Evolutionary conservation across 768 basidiomycete genomes (phyloP).

Genomic region (Xanthoconium purpureum): DNA sequence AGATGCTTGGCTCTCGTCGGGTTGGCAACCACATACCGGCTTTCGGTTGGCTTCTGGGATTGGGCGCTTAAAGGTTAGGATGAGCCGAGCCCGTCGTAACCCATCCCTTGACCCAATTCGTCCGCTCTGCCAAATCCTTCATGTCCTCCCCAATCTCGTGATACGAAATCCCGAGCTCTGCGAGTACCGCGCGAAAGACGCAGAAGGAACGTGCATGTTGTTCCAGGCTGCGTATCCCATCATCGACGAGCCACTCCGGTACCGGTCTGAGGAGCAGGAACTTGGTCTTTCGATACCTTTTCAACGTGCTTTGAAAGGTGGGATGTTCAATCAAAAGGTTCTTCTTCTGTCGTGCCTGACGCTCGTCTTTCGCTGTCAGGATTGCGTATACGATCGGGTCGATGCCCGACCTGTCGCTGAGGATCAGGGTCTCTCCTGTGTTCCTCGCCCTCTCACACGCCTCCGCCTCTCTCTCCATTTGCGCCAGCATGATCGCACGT

Average conservation of each 20-base stretch:
- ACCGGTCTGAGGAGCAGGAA: slow-evolving; percentile 57
- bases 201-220: slow-evolving; percentile 40
- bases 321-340: slow-evolving; percentile 33
- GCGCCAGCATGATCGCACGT: slow-evolving; percentile 55
- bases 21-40: no score
- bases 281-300: slow-evolving; percentile 43
- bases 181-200: slow-evolving; percentile 39
- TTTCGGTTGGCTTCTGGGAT: no score
- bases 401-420: slow-evolving; percentile 64
- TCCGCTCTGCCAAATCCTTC: slow-evolving; percentile 35
- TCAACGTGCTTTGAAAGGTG: slow-evolving; percentile 42
- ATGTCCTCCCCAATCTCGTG: slow-evolving; percentile 44
- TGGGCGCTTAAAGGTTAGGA: slow-evolving; percentile 8
- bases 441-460: slow-evolving; percentile 11
- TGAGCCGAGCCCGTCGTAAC: not conserved
- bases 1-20: not conserved
- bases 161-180: slow-evolving; percentile 43
- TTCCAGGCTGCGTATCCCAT: slow-evolving; percentile 58
- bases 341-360: slow-evolving; percentile 37
- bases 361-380: slow-evolving; percentile 39
- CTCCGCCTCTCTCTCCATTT: slow-evolving; percentile 44
- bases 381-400: slow-evolving; percentile 64
- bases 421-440: slow-evolving; percentile 30
- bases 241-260: slow-evolving; percentile 58
- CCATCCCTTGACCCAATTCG: slow-evolving; percentile 20